Evolutionary conservation across 75 land plant genomes (phyloP).

Genomic region (Gnetum montanum): DNA sequence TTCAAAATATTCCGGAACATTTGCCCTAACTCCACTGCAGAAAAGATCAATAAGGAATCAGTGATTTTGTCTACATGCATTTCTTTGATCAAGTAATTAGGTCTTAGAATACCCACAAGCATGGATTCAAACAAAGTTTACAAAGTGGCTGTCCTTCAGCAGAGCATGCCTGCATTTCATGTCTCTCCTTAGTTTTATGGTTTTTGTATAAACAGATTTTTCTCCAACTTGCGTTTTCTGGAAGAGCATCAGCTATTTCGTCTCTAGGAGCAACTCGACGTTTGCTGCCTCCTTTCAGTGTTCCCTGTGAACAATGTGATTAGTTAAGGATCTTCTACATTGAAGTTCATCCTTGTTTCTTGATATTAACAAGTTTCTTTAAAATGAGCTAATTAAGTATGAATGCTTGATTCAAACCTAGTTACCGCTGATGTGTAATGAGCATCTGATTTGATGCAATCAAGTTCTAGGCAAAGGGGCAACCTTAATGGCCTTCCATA

Average conservation of each 20-base stretch:
- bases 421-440: slow-evolving; percentile 45
- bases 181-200: slow-evolving; percentile 30
- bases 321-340: not conserved
- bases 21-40: slow-evolving; percentile 48
- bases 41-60: no score
- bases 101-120: slow-evolving; percentile 47
- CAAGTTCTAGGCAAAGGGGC: slow-evolving; percentile 61
- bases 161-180: slow-evolving; percentile 66
- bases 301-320: slow-evolving; percentile 37
- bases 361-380: no score
- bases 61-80: no score
- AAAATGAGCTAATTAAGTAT: no score
- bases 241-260: slow-evolving; percentile 57
- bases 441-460: slow-evolving; percentile 35
- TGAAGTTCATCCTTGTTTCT: no score
- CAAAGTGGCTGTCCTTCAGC: slow-evolving; percentile 60
- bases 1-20: slow-evolving; percentile 65
- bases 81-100: no score
- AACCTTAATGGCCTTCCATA: slow-evolving; percentile 73
- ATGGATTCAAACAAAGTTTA: slow-evolving; percentile 83
- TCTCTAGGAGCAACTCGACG: slow-evolving; percentile 54
- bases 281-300: slow-evolving; percentile 77
- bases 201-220: slow-evolving; percentile 32
- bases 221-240: slow-evolving; percentile 63
- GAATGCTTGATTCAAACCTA: no score